Base-by-base conservation (phyloP, 169 alveolate species). In the Cryptosporidium sp. region DNA sequence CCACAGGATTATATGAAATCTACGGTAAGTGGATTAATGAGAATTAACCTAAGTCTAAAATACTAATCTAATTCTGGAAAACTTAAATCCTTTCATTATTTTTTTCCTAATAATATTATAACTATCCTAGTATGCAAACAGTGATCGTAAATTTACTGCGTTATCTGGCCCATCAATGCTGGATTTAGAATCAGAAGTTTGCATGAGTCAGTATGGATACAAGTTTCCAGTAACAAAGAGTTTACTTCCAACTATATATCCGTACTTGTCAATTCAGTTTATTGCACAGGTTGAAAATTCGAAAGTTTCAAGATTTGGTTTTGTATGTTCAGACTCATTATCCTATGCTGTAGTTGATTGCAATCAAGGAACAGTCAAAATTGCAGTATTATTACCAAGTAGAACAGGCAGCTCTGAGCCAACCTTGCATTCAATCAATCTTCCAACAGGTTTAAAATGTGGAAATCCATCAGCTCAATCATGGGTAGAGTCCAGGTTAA, bases 401-500 rank as follows among this genome's bases (percentile, higher is more conserved):
- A 65, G 55, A 65, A 62, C 65, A 26, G 75, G 75, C 16, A 43
- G 50, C 51, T 33, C 55, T 21, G 70, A 50, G n/a, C 75, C 80
- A 39, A 43, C 37, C 16, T 5, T 80, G 9, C 89, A 80, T 80
- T 80, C 75, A 16, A 31, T 80, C 31, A 65, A 65, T 39, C 59
- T 80, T 10, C 89, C 89, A 43, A 62, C 89, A 10, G 89, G 89
- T 29, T 62, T 80, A 65, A 80, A 80, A 43, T 80, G 89, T 29
- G 89, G 89, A 41, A 80, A 80, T 80, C 75, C 89, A 21, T 80
- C 89, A 35, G 68, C 50, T 37, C 51, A 67, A 41, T 58, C 89
- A 37, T 80, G 89, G 89, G 75, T 80, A 31, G 89, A 80, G 37
- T 62, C 89, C 12, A 80, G 89, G 39, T 45, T 80, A 35, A 41